Evolutionary conservation across 257 asterid genomes (phyloP).

Genomic region (Plantago ovata): DNA sequence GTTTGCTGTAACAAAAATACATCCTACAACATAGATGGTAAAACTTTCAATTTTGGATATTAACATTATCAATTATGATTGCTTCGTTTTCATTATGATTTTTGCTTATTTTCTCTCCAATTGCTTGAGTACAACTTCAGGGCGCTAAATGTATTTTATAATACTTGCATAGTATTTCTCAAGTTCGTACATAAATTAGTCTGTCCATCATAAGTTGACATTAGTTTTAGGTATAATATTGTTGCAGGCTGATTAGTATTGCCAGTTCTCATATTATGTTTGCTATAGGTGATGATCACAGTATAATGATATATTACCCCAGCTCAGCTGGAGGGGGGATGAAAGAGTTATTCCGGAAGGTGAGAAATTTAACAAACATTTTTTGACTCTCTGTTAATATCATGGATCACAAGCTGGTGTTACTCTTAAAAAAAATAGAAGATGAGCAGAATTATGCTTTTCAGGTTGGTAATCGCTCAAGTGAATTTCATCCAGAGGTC

Average conservation of each 20-base stretch:
- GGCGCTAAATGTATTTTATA: no score
- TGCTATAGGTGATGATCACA: constrained; percentile 89
- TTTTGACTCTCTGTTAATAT: neutral
- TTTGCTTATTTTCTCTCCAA: no score
- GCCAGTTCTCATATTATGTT: constrained; percentile 26
- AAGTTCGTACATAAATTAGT: neutral
- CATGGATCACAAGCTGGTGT: neutral
- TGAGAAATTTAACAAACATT: constrained; percentile 22
- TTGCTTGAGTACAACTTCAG: no score
- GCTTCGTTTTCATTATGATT: no score
- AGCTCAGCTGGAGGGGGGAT: constrained; percentile 99
- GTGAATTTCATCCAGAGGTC: constrained; percentile 97
- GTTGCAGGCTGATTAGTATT: no score
- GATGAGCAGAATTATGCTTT: constrained; percentile 12
- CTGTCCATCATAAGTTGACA: constrained; percentile 13
- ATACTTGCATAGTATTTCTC: neutral
- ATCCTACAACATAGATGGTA: no score
- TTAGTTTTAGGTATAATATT: no score
- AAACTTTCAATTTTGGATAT: no score
- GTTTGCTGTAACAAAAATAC: no score
- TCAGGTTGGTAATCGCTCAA: constrained; percentile 98
- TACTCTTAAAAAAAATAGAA: no score
- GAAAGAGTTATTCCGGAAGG: constrained; percentile 97
- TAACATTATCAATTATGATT: no score
- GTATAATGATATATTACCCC: constrained; percentile 96